Evolutionary conservation across 2,329 filamentous ascomycete genomes (phyloP), one percentile per base, ranked within the genome.

Genomic region (Colletotrichum agaves): DNA sequence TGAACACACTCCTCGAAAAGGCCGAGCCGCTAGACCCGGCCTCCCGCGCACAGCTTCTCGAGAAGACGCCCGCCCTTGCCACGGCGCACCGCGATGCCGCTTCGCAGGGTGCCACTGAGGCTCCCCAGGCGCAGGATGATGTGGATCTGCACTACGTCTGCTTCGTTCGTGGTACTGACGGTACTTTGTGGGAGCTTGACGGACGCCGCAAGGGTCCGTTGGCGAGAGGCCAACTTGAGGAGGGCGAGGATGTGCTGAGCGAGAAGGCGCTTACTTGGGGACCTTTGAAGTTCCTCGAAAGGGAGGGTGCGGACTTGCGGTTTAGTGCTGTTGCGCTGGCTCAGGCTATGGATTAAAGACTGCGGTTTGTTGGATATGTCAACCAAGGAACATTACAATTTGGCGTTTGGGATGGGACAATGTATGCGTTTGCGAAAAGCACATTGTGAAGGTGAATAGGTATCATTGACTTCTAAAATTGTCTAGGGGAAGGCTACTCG

Each of bases 81-180:
- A 83, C 81, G 5, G 94, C 93, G 6, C 94, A 98, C 80, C 88
- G 88, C 52, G 87, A 87, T 68, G 94, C 93, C 13, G 96, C 95
- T 5, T 85, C 85, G 7, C 82, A 86, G 68, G 95, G 95, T 17
- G 93, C 95, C 76, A 97, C 94, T 1, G 76, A 84, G 12, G 93
- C 94, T 1, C 95, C 96, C 0, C 81, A 87, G 61, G 93, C 93
- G 8, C 86, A 89, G n/a, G 92, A 93, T 74, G 87, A 91, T 72
- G 85, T 97, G n/a, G 95, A 98, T 76, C 84, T 98, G 73, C 96
- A 99, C 82, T 98, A 97, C 77, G 95, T 98, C 52, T 96, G 93
- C 75, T 99, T 98, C 79, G 92, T 96, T 59, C 96, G 94, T 82
- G 84, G 84, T 35, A 80, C 80, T 58, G 89, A 92, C 77, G 90